phyloP scores from a whole-genome alignment of 1,284 basidiomycete genomes.

The Sporisorium reilianum region DNA sequence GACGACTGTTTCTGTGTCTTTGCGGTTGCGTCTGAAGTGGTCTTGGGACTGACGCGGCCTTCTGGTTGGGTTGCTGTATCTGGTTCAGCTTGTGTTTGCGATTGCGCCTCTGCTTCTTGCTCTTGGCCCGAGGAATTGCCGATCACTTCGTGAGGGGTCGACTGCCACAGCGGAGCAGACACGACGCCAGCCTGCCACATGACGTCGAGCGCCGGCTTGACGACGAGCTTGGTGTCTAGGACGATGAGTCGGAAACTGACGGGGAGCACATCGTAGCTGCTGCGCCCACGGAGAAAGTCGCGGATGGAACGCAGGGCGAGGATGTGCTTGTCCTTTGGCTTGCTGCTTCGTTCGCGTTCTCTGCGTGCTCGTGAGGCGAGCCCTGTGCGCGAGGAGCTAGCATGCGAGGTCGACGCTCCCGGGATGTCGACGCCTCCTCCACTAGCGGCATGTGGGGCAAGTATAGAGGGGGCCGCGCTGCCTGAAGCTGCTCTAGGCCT shows the following conservation, averaged over 20 bases:
- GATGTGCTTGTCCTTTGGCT: constrained; percentile 54
- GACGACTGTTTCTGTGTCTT: constrained; percentile 7
- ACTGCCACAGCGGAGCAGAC: constrained; percentile 89
- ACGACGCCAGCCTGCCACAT: constrained; percentile 77
- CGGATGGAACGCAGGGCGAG: constrained; percentile 81
- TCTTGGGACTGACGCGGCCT: constrained; percentile 24
- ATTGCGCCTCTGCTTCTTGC: constrained; percentile 3
- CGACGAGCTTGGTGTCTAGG: constrained; percentile 76
- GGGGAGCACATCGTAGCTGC: constrained; percentile 93
- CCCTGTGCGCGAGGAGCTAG: constrained; percentile 17
- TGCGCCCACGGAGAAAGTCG: constrained; percentile 83
- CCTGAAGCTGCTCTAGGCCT: constrained; percentile 31
- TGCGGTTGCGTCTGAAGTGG: constrained; percentile 1
- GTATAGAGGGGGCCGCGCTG: constrained; percentile 14
- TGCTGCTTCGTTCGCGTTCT: constrained; percentile 35
- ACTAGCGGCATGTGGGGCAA: not conserved
- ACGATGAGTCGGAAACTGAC: constrained; percentile 96
- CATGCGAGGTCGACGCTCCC: constrained; percentile 24
- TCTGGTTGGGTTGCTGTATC: constrained; percentile 2
- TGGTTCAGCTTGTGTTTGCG: not conserved
- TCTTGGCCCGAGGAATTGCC: constrained; percentile 19
- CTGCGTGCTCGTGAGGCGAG: constrained; percentile 24
- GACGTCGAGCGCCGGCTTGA: constrained; percentile 67
- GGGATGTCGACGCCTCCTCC: constrained; percentile 32
- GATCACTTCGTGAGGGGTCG: constrained; percentile 48